Evolutionary conservation across 192 early-diverging fungal species (phyloP).

Genomic region (Thoreauomyces humboldtii): DNA sequence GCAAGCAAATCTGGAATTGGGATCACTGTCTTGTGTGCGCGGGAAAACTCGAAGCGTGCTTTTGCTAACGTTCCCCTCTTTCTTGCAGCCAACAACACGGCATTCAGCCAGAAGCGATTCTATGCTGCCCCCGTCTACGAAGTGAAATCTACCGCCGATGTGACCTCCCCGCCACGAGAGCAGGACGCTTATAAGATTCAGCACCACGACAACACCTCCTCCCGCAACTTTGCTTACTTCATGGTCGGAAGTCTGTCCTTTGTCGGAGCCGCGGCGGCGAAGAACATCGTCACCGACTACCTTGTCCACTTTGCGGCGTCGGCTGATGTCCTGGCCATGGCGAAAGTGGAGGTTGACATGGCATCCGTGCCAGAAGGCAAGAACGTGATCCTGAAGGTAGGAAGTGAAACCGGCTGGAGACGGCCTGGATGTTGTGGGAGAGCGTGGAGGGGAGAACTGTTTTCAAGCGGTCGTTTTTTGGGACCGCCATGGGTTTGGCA

Average conservation of each 20-base stretch:
- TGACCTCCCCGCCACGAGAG: conserved; percentile 22
- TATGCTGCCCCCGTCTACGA: conserved; percentile 40
- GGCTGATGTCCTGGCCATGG: conserved; percentile 96
- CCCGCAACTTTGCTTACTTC: conserved; percentile 72
- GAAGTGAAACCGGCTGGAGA: no score
- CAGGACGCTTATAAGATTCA: conserved; percentile 34
- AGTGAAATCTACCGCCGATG: conserved; percentile 16
- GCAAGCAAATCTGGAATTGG: no score
- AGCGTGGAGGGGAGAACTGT: no score
- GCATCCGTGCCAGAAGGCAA: conserved; percentile 91
- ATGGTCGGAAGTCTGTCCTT: conserved; percentile 89
- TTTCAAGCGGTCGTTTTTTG: no score
- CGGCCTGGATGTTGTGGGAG: no score
- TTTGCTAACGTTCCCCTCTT: no score
- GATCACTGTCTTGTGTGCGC: no score
- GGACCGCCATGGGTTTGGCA: no score
- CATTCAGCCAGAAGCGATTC: conserved; percentile 33
- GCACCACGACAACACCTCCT: conserved; percentile 35
- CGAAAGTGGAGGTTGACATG: conserved; percentile 95
- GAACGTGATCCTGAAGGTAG: conserved; percentile 89
- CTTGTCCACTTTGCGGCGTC: conserved; percentile 88
- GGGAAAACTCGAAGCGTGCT: no score
- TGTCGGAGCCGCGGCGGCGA: conserved; percentile 77
- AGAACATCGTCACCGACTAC: conserved; percentile 84
- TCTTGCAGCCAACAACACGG: conserved; percentile 17